A percentile compares a stretch with the other conserved stretches of the same genome.
phyloP scores from a whole-genome alignment of 176 grass and related monocot genomes.

The Tillandsia fasciculata region DNA sequence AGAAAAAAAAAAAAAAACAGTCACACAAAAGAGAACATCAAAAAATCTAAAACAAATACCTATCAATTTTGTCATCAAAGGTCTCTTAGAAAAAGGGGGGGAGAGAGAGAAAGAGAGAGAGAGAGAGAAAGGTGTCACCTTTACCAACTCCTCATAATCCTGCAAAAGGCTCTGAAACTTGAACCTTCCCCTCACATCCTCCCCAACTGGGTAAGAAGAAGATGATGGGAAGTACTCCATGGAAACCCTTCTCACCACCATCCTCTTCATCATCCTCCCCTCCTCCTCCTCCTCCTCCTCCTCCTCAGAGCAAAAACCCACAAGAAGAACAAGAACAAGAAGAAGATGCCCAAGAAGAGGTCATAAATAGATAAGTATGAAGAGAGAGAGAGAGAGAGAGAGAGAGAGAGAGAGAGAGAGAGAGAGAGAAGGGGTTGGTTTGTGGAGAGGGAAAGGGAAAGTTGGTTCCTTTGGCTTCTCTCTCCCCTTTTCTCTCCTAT shows the following conservation, averaged over 20 bases:
- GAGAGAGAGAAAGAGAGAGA: not conserved
- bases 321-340: not conserved
- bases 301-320: conserved; percentile 5
- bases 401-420: conserved; percentile 12
- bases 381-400: conserved; percentile 10
- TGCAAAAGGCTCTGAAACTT: conserved; percentile 42
- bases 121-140: conserved; percentile 22
- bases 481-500: conserved; percentile 3
- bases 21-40: no score
- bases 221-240: conserved; percentile 9
- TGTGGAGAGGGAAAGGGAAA: conserved; percentile 24
- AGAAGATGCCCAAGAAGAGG: not conserved
- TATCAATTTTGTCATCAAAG: no score
- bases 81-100: no score
- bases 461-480: conserved; percentile 21
- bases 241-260: conserved; percentile 15
- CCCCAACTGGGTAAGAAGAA: conserved; percentile 2
- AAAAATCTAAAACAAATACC: no score
- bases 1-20: no score
- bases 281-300: not conserved
- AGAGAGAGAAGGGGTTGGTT: not conserved
- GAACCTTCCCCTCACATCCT: conserved; percentile 23
- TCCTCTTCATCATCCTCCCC: conserved; percentile 31
- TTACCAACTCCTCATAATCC: conserved; percentile 52
- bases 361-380: not conserved